phyloP scores from a whole-genome alignment of 164 flowering plant genomes.

The Stephania japonica region DNA sequence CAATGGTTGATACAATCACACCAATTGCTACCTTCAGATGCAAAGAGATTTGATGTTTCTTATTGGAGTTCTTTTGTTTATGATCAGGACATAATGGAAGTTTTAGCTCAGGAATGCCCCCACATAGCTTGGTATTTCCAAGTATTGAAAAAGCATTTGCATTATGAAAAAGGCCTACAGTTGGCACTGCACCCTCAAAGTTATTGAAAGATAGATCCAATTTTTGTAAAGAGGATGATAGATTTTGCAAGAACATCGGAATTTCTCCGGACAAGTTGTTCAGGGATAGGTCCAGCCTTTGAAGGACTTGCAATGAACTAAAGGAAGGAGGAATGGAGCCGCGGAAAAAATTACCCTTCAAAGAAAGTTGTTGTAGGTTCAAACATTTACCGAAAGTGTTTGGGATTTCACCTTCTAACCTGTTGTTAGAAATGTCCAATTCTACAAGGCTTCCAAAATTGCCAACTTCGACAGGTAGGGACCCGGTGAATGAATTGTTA shows the following conservation, averaged over 20 bases:
- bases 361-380: conserved; percentile 1
- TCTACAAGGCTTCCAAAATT: neutral
- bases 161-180: conserved; percentile 6
- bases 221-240: neutral
- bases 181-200: conserved; percentile 3
- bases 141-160: conserved; percentile 5
- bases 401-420: conserved; percentile 3
- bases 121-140: conserved; percentile 7
- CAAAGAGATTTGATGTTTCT: neutral
- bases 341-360: neutral
- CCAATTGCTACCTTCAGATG: neutral
- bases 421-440: neutral
- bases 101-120: conserved; percentile 5
- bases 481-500: conserved; percentile 9
- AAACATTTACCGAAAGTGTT: neutral
- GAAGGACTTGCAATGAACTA: neutral
- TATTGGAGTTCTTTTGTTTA: neutral
- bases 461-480: neutral
- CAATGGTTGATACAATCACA: neutral
- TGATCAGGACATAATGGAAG: neutral
- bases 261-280: conserved; percentile 5
- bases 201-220: conserved; percentile 12
- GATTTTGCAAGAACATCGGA: neutral
- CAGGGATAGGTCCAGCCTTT: neutral
- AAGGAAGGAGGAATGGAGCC: neutral